Base-by-base conservation (phyloP, 2,329 filamentous ascomycete genomes). In the Beauveria varroae region DNA sequence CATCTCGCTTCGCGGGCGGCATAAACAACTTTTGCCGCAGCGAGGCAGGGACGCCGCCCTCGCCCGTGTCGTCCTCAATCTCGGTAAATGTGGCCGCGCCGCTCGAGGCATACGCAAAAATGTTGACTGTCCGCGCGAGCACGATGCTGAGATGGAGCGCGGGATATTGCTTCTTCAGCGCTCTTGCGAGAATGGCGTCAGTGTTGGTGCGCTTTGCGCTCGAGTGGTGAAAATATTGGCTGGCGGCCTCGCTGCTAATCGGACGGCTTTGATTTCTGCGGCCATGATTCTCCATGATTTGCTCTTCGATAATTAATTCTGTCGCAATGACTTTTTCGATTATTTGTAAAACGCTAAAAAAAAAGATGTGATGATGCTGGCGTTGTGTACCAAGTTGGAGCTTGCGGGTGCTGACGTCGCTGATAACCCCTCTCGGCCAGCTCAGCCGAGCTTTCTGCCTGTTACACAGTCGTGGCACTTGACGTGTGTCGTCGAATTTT, bases 81-180 rank as follows among this genome's bases (percentile, higher is more conserved):
- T 70, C 67, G 2, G 64, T 71, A 26, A 69, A 69, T 30, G 60
- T 67, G 9, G 76, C 77, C 63, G 74, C 66, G 12, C 79, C 79
- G 6, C 73, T 69, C 0, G 66, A 63, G 3, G 79, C 79, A 51
- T 73, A 82, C 5, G 66, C 67, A 2, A 80, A 69, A n/a, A 82
- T 70, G 61, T 79, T 67, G 63, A 70, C 69, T 20, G 64, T 69
- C 7, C 43, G 49, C 20, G 68, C 64, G 2, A 44, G 34, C 7
- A 61, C 52, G 24, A 61, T 56, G 52, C 51, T 61, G 8, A 61
- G 51, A 40, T 61, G 52, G 6, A 61, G 44, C 9, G 44, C 26
- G 5, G 59, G 59, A 20, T 61, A 61, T 55, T 79, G 71, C 40
- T 71, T 66, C 54, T 72, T 74, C 28, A 82, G 71, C 1, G 76